Percentiles rank a stretch among this genome's conserved stretches.
Evolutionary conservation across 2,329 filamentous ascomycete genomes (phyloP).

Genomic region (Venturia nashicola): DNA sequence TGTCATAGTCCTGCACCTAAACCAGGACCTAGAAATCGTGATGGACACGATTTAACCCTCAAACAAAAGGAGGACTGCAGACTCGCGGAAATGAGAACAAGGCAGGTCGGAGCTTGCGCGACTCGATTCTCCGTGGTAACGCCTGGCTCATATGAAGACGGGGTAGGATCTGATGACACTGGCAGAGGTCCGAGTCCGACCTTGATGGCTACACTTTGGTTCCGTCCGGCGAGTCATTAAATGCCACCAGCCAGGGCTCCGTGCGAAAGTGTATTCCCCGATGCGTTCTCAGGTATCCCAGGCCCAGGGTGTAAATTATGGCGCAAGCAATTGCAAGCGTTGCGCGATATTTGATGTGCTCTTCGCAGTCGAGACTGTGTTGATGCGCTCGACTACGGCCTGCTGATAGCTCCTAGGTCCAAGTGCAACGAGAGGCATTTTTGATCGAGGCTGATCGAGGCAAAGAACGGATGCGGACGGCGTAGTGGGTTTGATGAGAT

Average conservation of each 20-base stretch:
- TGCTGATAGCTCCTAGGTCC: not conserved
- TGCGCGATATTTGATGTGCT: not conserved
- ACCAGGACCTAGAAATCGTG: not conserved
- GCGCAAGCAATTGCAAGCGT: conserved; percentile 1
- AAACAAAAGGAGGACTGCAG: not conserved
- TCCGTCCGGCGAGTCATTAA: not conserved
- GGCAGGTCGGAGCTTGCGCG: not conserved
- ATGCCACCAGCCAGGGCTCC: not conserved
- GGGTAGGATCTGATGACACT: not conserved
- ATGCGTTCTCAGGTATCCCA: not conserved
- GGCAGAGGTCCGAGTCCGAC: not conserved
- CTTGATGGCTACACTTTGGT: not conserved
- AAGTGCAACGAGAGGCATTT: not conserved
- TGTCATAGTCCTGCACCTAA: not conserved
- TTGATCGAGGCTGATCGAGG: too few relatives aligned
- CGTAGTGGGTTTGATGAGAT: not conserved
- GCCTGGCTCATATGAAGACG: not conserved
- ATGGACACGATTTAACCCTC: not conserved
- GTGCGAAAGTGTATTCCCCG: not conserved
- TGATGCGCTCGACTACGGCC: not conserved
- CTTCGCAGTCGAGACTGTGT: not conserved
- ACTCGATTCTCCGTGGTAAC: not conserved
- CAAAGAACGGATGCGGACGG: not conserved
- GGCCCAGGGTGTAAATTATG: not conserved
- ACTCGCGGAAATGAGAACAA: not conserved